Evolutionary conservation across 1,139 yeast species (phyloP).

Genomic region (Candida mesenterica): DNA sequence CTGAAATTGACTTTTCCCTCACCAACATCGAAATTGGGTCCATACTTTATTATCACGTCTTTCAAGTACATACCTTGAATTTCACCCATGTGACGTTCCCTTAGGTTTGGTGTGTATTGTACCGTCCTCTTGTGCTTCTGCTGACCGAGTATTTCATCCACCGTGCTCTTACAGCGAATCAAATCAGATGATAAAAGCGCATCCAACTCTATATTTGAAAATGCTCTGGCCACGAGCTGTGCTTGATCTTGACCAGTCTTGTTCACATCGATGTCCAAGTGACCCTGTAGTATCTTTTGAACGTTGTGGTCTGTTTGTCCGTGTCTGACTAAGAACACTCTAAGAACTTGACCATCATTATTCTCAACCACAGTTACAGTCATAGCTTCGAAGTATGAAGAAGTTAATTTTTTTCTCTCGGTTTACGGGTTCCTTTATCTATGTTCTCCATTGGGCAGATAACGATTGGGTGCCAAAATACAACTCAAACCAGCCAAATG

Average conservation of each 20-base stretch:
- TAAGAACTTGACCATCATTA: constrained; percentile 35
- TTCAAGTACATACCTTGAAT: constrained; percentile 70
- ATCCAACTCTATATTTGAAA: constrained; percentile 46
- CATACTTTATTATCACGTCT: constrained; percentile 57
- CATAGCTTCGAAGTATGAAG: constrained; percentile 17
- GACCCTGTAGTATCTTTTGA: constrained; percentile 72
- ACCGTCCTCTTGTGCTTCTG: constrained; percentile 22
- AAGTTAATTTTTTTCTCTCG: background rate
- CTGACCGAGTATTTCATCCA: constrained; percentile 33
- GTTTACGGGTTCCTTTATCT: no score
- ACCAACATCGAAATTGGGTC: constrained; percentile 45
- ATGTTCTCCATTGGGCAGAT: no score
- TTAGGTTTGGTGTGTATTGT: constrained; percentile 38
- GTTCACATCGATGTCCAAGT: constrained; percentile 60
- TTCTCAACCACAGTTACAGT: constrained; percentile 33
- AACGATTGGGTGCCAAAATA: no score
- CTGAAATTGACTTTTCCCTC: constrained; percentile 40
- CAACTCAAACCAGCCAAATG: no score
- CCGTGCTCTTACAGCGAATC: constrained; percentile 57
- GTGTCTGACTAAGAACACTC: constrained; percentile 69
- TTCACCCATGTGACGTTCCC: constrained; percentile 81
- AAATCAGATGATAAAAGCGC: constrained; percentile 59
- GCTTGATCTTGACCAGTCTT: constrained; percentile 60
- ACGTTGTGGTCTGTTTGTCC: constrained; percentile 78
- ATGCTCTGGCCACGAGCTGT: constrained; percentile 41